Percentiles rank a stretch among this genome's conserved stretches.
These are phyloP conservation scores for Acanthamoeba lenticulata DNA, from an alignment of 208 protist genomes.

Conservation along the genomic window DNA sequence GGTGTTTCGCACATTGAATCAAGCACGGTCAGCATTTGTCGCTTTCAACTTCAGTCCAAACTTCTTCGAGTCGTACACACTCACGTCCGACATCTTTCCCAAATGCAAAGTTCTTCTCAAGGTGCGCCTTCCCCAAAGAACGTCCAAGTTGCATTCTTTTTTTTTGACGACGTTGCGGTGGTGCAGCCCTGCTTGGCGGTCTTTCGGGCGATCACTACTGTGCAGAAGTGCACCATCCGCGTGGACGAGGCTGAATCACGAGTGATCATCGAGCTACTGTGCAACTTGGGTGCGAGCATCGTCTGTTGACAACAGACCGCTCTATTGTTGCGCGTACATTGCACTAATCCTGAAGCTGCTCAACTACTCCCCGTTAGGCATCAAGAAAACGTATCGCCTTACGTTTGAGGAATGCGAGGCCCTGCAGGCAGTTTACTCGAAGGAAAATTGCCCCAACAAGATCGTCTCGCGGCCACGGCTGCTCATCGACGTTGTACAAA, in stretches of 20 bases:
- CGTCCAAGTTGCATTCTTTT: not conserved
- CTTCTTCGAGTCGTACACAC: slow-evolving; percentile 49
- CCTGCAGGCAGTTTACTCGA: slow-evolving; percentile 41
- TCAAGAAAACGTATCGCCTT: slow-evolving; percentile 33
- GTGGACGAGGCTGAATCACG: slow-evolving; percentile 17
- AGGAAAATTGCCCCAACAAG: slow-evolving; percentile 59
- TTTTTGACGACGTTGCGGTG: too few species aligned
- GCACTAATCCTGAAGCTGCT: not conserved
- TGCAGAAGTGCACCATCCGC: not conserved
- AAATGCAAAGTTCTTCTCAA: slow-evolving; percentile 45
- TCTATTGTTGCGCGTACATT: too few species aligned
- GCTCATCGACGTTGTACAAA: slow-evolving; percentile 13
- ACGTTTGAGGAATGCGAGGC: slow-evolving; percentile 38
- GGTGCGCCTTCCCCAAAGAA: not conserved
- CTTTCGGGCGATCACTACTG: not conserved
- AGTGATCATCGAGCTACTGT: not conserved
- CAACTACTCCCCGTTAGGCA: not conserved
- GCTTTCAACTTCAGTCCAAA: slow-evolving; percentile 2
- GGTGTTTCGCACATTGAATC: slow-evolving; percentile 22
- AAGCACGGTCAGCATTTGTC: slow-evolving; percentile 13
- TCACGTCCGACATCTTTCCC: not conserved
- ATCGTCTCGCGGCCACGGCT: not conserved
- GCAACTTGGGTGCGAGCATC: not conserved
- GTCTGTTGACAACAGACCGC: not conserved
- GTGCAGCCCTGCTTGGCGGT: slow-evolving; percentile 38